Evolutionary conservation across 148 eudicot species (phyloP), one percentile per base, ranked within the genome.

Genomic region (Amaranthus palmeri): DNA sequence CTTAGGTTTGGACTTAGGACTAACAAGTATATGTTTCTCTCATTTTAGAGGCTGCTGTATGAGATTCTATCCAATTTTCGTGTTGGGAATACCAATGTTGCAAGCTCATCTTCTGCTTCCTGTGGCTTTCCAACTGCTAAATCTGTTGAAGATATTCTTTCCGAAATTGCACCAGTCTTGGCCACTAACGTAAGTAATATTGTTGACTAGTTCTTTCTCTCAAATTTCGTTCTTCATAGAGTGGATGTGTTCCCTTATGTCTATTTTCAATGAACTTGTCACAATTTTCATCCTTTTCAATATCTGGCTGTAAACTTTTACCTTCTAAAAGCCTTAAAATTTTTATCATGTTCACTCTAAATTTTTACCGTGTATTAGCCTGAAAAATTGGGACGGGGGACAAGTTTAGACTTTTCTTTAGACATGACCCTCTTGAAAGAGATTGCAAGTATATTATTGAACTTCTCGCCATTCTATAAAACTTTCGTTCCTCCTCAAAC

Each of bases 21-120:
- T 62, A 48, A 62, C 40, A 48, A 3, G 7, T 3, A 62, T 13
- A 12, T 3, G 9, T 67, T 58, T 68, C 9, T 67, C 12, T 49
- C 42, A 41, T 67, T 36, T 41, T 58, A 85, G 96, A 81, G 74
- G 67, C 79, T 88, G 61, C 66, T 88, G 50, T 87, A 88, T 68
- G 93, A 91, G 79, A 88, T 90, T 78, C 86, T 91, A 58, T 70
- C 88, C 70, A 86, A 90, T 77, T 79, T 87, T 71, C 85, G 53
- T 75, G 77, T 79, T 61, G 78, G 76, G 42, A 79, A 85, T 70
- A 77, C 79, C 69, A 88, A 81, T 55, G 84, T 77, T 49, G 85
- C 88, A 77, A 89, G 97, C 72, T 87, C 93, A 13, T 88, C 91
- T 51, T 87, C 92, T 73, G 84, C 81, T 57, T 80, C 85, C 36